Evolutionary conservation across 345 rosid genomes (phyloP), one percentile per base, ranked within the genome.

Genomic region (Heritiera fomes): DNA sequence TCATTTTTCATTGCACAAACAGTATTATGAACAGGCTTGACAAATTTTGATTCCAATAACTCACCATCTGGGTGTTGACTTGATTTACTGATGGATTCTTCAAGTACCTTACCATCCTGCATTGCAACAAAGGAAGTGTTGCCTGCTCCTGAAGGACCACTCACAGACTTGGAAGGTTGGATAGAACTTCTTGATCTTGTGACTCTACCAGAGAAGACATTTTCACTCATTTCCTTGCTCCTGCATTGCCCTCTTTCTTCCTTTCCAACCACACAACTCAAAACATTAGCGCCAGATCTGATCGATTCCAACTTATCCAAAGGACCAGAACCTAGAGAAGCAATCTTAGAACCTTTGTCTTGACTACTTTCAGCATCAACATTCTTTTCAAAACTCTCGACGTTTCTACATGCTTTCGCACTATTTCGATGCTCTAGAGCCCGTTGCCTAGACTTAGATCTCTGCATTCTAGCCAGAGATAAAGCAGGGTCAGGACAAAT

Each of bases 391-490:
- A 73, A 62, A 59, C 52, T 66, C 38, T 80, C 84, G 80, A 80
- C 49, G 56, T 76, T 80, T 80, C 77, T 86, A 17, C 80, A 77
- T 52, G 84, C 87, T 83, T 88, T 91, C 17, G 85, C 88, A 84
- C 97, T 90, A 79, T 83, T 88, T 8, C 93, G 97, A 83, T 82
- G 80, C 85, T 87, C 87, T 61, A 93, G 72, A 85, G 85, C 91
- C 84, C 68, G 84, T 80, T 93, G 95, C 85, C 98, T 93, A 56
- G 94, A 87, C 82, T 80, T 92, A 18, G 97, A 92, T 80, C 95
- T 93, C 79, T 89, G 91, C 83, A 91, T 79, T 77, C 83, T 94
- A 45, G 86, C 89, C 80, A 90, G 80, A 53, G 98, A 87, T 73
- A 80, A 79, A 73, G 80, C 79, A 52, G 83, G 84, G 66, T 85